phyloP scores from a whole-genome alignment of 169 alveolate species.

The Cryptosporidium viatorum region DNA sequence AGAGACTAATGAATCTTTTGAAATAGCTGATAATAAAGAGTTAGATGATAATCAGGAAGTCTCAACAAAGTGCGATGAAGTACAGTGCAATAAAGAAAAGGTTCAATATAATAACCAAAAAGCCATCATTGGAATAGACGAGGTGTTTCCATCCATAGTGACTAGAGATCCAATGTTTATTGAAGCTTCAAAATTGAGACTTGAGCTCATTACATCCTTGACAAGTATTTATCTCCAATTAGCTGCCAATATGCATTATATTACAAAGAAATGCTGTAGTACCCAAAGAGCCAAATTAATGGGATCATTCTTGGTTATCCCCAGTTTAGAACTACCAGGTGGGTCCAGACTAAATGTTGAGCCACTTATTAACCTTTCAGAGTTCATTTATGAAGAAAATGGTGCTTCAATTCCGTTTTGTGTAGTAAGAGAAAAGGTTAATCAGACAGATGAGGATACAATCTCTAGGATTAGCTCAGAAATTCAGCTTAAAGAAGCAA shows the following conservation, averaged over 20 bases:
- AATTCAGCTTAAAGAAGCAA: constrained; percentile 47
- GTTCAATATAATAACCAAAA: background rate
- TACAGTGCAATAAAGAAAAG: background rate
- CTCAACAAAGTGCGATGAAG: too few species aligned
- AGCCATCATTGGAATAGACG: constrained; percentile 23
- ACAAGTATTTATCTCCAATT: constrained; percentile 41
- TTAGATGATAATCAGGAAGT: background rate
- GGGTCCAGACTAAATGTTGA: constrained; percentile 66
- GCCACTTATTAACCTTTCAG: constrained; percentile 28
- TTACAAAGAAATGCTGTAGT: constrained; percentile 61
- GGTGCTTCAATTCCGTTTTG: constrained; percentile 67
- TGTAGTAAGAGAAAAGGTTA: constrained; percentile 47
- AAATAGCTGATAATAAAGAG: background rate
- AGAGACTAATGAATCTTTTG: background rate
- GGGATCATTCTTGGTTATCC: constrained; percentile 44
- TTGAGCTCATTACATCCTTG: constrained; percentile 31
- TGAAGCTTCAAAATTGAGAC: constrained; percentile 35
- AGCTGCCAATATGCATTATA: constrained; percentile 70
- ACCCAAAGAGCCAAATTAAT: constrained; percentile 45
- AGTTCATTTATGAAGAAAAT: constrained; percentile 15
- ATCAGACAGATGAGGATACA: constrained; percentile 1
- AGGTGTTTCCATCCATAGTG: constrained; percentile 24
- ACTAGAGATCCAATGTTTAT: constrained; percentile 61
- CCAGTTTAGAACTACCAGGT: constrained; percentile 50
- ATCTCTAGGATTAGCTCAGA: constrained; percentile 35